Evolutionary conservation across 2,329 filamentous ascomycete species (phyloP), one percentile per base, ranked within the genome.

Genomic region (Lecanoromycetidae sp.): DNA sequence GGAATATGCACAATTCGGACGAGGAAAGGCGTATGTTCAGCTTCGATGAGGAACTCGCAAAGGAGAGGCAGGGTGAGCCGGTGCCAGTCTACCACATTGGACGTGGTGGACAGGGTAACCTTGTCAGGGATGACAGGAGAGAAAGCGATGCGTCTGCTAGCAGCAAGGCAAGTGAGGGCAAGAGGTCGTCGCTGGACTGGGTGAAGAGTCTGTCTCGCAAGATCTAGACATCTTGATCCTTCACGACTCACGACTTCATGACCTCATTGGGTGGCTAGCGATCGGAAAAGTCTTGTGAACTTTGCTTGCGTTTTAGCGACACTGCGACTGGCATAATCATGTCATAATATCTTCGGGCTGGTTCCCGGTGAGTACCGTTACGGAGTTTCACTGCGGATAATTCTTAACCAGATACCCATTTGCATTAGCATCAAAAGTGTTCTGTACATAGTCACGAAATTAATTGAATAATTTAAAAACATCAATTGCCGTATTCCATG

Each of bases 21-120:
- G 45, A 40, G 30, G 72, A 80, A 56, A 69, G 75, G 33, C 69
- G 74, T 58, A 79, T 80, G 60, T 80, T 80, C 69, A 74, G 71
- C 62, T 81, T 81, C 63, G 77, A 81, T 60, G 77, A 81, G 65
- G 77, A 81, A 57, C 69, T 81, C 43, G 70, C 76, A 55, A 71
- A 71, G 49, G 72, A 77, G 51, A 65, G 75, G 52, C 68, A 71
- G 48, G 66, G 67, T 51, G 65, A 70, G 50, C 66, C 71, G 38
- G 75, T 76, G 2, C 77, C 77, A 15, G 71, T 80, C 52, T 80
- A 79, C 68, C 75, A 79, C 60, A 72, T 80, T 53, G 77, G 77
- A 35, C 70, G 77, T 36, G 77, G 77, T 17, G 77, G 77, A 33
- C 73, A 71, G 10, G 77, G 75, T 42, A 81, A 81, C n/a, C n/a